phyloP scores from a whole-genome alignment of 2,329 filamentous ascomycete species.

The Penicillium sp. region DNA sequence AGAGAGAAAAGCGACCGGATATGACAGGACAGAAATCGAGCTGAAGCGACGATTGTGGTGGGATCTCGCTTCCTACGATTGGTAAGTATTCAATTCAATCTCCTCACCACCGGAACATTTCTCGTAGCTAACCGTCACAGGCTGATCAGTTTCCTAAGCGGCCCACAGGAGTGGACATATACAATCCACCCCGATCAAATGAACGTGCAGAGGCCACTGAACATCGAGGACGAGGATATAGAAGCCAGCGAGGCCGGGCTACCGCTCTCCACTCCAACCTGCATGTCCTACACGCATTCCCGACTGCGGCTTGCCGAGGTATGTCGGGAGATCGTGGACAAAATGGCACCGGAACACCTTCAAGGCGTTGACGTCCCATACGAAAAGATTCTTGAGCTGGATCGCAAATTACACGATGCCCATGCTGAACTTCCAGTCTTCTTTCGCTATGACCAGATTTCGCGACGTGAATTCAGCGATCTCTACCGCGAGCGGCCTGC shows the following conservation, averaged over 20 bases:
- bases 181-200: slow-evolving; percentile 47
- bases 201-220: slow-evolving; percentile 45
- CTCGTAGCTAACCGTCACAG: slow-evolving; percentile 25
- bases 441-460: slow-evolving; percentile 40
- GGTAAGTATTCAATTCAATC: slow-evolving; percentile 31
- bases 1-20: slow-evolving; percentile 17
- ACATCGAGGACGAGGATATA: slow-evolving; percentile 48
- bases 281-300: slow-evolving; percentile 51
- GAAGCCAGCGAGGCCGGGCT: slow-evolving; percentile 18
- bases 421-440: slow-evolving; percentile 39
- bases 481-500: slow-evolving; percentile 35
- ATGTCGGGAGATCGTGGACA: slow-evolving; percentile 48
- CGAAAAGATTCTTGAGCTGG: slow-evolving; percentile 43
- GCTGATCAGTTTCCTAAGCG: slow-evolving; percentile 46
- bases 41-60: slow-evolving; percentile 49
- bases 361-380: slow-evolving; percentile 36
- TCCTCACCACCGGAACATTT: neutral
- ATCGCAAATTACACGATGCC: slow-evolving; percentile 38
- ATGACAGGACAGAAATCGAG: slow-evolving; percentile 37
- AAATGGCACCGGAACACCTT: slow-evolving; percentile 31
- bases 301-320: slow-evolving; percentile 47
- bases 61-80: slow-evolving; percentile 50
- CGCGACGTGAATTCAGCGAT: slow-evolving; percentile 27
- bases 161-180: slow-evolving; percentile 51
- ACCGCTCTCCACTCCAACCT: slow-evolving; percentile 44